Base-by-base conservation (phyloP, 768 basidiomycete genomes). In the Lentinus tigrinus region DNA sequence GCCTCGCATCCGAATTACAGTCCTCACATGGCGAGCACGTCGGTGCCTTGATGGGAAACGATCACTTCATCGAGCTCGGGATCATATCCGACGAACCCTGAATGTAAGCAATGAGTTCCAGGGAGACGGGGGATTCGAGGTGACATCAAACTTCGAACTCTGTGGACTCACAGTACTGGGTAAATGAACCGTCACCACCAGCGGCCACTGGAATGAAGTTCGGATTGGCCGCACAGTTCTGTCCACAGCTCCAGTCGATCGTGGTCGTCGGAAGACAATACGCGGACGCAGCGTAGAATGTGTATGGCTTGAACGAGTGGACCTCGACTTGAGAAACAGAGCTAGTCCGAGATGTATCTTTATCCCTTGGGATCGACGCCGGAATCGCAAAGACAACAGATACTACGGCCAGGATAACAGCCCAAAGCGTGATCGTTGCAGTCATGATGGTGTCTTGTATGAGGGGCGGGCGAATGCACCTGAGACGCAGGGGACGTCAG, bases 31-130 rank as follows among this genome's bases (percentile, higher is more conserved):
- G 70, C 17, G 17, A 42, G 46, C 14, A 69, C 63, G 40, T 74
- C 62, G 7, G 75, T 76, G 3, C 76, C 76, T 57, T 76, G 72
- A 57, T 77, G 74, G 4, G 72, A 62, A 11, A 75, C 75, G 39
- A 76, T 68, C 28, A 75, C 69, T 1, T 65, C 72, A 17, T 64
- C 51, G 19, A 77, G 65, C 1, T 60, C 67, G 0, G 79, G 74
- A 54, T 78, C 78, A 56, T 72, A 83, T n/a, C 83, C 82, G 23
- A 84, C 82, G 54, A 70, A 82, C 81, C 81, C 82, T 82, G 34
- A 0, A 34, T 13, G 9, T 19, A 23, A 11, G 14, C n/a, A 38
- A 14, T 37, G 23, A 24, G 36, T 19, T 42, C 2, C 5, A 19
- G 11, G 39, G 21, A 13, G 16, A 16, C 23, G 49, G 39, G 26